Conservation (phyloP, 2,329 filamentous ascomycete species). For the Microsporum audouinii region DNA sequence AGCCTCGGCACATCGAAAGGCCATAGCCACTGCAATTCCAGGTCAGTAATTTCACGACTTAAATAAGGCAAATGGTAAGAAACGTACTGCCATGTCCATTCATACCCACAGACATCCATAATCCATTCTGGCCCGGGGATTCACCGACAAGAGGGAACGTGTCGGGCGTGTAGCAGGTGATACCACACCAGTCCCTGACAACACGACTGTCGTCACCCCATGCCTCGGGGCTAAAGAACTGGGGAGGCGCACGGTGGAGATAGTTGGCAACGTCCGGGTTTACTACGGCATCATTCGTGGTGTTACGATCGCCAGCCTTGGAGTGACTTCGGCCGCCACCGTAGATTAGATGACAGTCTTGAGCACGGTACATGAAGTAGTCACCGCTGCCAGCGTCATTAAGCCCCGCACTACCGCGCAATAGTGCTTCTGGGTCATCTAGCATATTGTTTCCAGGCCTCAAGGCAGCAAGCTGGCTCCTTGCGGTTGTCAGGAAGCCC, state of each 20-base stretch:
- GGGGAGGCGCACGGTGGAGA: neutral
- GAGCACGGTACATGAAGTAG: neutral
- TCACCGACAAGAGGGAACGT: conserved; percentile 1
- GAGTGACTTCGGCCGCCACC: neutral
- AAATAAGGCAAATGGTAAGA: neutral
- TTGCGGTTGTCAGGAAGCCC: neutral
- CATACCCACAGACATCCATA: neutral
- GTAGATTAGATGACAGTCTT: neutral
- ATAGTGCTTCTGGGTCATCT: neutral
- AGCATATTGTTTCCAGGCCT: neutral
- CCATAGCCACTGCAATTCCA: neutral
- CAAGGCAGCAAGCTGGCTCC: neutral
- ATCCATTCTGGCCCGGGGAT: neutral
- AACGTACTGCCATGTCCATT: neutral
- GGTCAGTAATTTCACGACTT: neutral
- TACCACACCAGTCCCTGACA: neutral
- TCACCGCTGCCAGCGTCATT: neutral
- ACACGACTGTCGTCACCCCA: neutral
- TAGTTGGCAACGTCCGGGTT: neutral
- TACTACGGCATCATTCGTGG: neutral
- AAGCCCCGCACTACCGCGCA: neutral
- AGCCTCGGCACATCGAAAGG: neutral
- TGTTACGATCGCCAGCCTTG: neutral
- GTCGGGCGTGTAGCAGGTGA: neutral
- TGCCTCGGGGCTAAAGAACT: neutral